Evolutionary conservation across 345 rosid genomes (phyloP).

Genomic region (Triadica sebifera): DNA sequence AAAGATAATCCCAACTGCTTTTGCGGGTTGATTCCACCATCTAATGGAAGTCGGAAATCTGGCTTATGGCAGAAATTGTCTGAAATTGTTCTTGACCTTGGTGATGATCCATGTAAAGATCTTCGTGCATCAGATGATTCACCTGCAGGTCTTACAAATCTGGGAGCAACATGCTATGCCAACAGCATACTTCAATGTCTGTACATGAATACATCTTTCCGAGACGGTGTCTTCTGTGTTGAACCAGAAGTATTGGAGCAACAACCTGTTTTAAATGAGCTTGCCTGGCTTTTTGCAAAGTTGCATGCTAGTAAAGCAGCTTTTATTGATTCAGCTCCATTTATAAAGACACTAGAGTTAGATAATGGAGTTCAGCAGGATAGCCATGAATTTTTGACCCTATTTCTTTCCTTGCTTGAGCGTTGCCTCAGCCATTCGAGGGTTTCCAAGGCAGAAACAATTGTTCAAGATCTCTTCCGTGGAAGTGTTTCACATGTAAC

Average conservation of each 20-base stretch:
- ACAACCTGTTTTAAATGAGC: slow-evolving; percentile 84
- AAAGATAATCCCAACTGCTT: slow-evolving; percentile 95
- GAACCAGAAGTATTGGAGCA: slow-evolving; percentile 68
- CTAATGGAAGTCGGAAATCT: slow-evolving; percentile 75
- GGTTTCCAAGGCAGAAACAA: slow-evolving; percentile 57
- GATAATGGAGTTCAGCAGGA: slow-evolving; percentile 98
- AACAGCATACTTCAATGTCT: slow-evolving; percentile 93
- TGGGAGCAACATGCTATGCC: slow-evolving; percentile 98
- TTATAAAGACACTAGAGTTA: slow-evolving; percentile 81
- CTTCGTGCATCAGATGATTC: slow-evolving; percentile 64
- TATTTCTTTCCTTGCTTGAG: slow-evolving; percentile 94
- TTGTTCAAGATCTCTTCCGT: slow-evolving; percentile 95
- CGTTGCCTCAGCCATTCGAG: slow-evolving; percentile 67
- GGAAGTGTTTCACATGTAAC: slow-evolving; percentile 98
- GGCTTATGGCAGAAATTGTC: slow-evolving; percentile 94
- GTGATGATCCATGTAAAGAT: slow-evolving; percentile 65
- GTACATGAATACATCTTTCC: slow-evolving; percentile 78
- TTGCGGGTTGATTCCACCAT: slow-evolving; percentile 80
- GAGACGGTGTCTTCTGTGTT: slow-evolving; percentile 77
- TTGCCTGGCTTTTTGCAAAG: slow-evolving; percentile 79
- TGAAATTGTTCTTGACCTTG: slow-evolving; percentile 58
- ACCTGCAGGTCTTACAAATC: slow-evolving; percentile 88
- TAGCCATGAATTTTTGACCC: slow-evolving; percentile 90
- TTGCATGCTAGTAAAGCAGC: slow-evolving; percentile 77
- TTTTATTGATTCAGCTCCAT: slow-evolving; percentile 90